Conservation (phyloP, 805 yeast species). For the Wickerhamiella shivajii region DNA sequence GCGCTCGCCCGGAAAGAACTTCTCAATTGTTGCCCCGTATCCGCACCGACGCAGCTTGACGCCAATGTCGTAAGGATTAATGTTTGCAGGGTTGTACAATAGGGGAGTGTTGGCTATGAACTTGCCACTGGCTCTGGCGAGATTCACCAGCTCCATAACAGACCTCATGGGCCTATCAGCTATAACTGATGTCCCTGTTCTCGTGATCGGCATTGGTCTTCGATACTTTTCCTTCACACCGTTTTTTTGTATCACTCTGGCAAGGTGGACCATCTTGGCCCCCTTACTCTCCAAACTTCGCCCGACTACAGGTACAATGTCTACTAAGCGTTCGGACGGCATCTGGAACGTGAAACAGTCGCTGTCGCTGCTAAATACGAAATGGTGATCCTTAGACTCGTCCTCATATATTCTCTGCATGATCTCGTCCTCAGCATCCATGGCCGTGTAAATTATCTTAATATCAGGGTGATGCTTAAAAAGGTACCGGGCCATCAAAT, state of each 20-base stretch:
- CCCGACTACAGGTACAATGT: slow-evolving; percentile 1
- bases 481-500: slow-evolving; percentile 1
- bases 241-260: not conserved
- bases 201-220: not conserved
- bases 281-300: not conserved
- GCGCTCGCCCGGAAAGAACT: not conserved
- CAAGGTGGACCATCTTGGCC: slow-evolving; percentile 3
- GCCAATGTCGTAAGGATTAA: slow-evolving; percentile 3
- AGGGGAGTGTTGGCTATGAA: slow-evolving; percentile 1
- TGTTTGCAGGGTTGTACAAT: not conserved
- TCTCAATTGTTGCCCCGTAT: slow-evolving; percentile 1
- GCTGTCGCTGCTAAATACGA: slow-evolving; percentile 5
- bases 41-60: slow-evolving; percentile 3
- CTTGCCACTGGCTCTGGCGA: not conserved
- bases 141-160: slow-evolving; percentile 2
- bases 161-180: slow-evolving; percentile 1
- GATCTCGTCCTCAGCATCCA: slow-evolving; percentile 9
- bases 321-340: slow-evolving; percentile 1
- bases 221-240: not conserved
- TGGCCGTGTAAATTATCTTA: slow-evolving; percentile 4
- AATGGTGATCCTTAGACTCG: not conserved
- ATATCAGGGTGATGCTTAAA: not conserved
- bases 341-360: slow-evolving; percentile 6
- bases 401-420: slow-evolving; percentile 1
- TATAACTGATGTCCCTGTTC: not conserved